Evolutionary conservation across 2,329 filamentous ascomycete species (phyloP).

Genomic region (Nemania diffusa): DNA sequence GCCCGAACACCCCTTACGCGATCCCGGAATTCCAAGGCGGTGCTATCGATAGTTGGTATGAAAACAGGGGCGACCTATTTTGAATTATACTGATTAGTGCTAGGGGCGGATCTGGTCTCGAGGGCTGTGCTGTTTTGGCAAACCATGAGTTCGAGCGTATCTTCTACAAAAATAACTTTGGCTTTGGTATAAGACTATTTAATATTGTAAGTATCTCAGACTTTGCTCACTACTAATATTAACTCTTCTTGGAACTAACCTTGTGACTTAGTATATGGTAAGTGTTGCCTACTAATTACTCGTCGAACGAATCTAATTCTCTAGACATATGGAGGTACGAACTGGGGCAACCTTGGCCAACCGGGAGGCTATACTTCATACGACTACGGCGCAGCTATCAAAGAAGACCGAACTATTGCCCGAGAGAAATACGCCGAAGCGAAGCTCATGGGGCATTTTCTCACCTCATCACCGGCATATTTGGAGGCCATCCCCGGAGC

Average conservation of each 20-base stretch:
- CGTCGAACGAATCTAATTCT: neutral
- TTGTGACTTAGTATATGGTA: constrained; percentile 64
- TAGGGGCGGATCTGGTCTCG: constrained; percentile 78
- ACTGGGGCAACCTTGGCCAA: constrained; percentile 83
- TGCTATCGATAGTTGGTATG: constrained; percentile 34
- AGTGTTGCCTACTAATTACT: neutral
- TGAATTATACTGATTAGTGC: constrained; percentile 77
- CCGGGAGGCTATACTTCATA: constrained; percentile 71
- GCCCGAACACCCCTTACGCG: constrained; percentile 40
- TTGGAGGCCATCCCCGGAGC: constrained; percentile 66
- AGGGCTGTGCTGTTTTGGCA: constrained; percentile 69
- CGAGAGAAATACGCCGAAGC: constrained; percentile 84
- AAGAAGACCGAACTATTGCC: constrained; percentile 73
- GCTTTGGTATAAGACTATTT: constrained; percentile 67
- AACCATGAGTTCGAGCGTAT: constrained; percentile 81
- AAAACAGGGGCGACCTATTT: neutral
- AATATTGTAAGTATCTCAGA: constrained; percentile 57
- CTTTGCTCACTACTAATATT: neutral
- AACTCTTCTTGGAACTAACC: constrained; percentile 4
- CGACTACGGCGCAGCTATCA: constrained; percentile 68
- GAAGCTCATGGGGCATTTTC: constrained; percentile 80
- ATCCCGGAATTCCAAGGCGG: constrained; percentile 72
- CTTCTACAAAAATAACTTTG: constrained; percentile 78
- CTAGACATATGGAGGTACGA: constrained; percentile 78
- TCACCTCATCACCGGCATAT: constrained; percentile 77